Conservation (phyloP, 163 green algal species). For the Chlorella variabilis region DNA sequence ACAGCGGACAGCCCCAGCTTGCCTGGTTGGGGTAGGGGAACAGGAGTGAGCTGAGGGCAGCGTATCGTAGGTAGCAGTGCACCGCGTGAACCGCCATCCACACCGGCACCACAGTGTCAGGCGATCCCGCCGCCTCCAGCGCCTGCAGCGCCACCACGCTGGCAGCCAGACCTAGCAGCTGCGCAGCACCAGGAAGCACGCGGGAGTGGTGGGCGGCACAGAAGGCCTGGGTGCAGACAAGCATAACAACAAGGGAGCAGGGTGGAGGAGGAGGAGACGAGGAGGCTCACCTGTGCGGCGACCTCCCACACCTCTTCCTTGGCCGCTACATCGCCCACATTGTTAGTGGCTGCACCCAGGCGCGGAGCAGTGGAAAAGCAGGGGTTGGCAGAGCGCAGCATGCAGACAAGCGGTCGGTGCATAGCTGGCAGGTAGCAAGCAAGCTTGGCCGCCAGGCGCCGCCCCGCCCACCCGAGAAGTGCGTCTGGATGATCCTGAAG, state of each 20-base stretch:
- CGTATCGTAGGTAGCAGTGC: constrained; percentile 76
- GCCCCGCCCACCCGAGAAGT: constrained; percentile 67
- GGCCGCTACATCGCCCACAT: constrained; percentile 87
- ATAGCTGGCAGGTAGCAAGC: too few species aligned
- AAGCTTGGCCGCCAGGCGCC: not conserved
- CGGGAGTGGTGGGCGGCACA: too few species aligned
- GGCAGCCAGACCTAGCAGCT: constrained; percentile 72
- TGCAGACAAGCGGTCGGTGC: too few species aligned
- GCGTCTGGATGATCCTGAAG: constrained; percentile 87
- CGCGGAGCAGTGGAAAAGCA: not conserved
- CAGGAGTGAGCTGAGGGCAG: constrained; percentile 59
- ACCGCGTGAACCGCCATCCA: constrained; percentile 63
- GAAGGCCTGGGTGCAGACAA: too few species aligned
- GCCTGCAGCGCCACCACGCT: constrained; percentile 66
- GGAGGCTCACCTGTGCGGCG: constrained; percentile 44
- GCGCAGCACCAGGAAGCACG: not conserved
- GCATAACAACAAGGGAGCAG: too few species aligned
- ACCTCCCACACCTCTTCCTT: constrained; percentile 92
- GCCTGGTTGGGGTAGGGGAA: constrained; percentile 71
- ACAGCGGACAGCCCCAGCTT: not conserved
- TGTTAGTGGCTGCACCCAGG: constrained; percentile 51
- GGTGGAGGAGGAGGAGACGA: too few species aligned
- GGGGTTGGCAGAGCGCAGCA: not conserved
- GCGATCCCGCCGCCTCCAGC: constrained; percentile 54
- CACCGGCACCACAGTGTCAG: constrained; percentile 53